phyloP scores from a whole-genome alignment of 2,329 filamentous ascomycete species.

The Epichloe hybrida region DNA sequence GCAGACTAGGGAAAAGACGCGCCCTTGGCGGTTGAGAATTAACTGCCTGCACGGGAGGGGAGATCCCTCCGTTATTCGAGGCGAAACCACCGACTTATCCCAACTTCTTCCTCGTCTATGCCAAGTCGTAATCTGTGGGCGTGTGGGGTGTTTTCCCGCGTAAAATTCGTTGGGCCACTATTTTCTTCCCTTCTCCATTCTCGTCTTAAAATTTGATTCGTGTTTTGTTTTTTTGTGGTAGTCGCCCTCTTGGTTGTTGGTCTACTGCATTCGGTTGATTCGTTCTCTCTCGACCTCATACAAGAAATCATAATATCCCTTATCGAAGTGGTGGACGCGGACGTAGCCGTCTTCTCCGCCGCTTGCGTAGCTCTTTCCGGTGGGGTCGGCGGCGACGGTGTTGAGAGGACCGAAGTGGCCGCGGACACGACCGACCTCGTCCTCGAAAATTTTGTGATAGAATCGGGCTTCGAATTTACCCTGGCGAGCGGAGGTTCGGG shows the following conservation, averaged over 20 bases:
- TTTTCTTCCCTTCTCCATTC: background rate
- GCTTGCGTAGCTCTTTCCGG: conserved; percentile 83
- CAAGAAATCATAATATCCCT: conserved; percentile 95
- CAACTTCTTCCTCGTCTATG: background rate
- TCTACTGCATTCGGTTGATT: conserved; percentile 30
- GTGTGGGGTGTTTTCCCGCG: background rate
- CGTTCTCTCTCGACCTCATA: conserved; percentile 95
- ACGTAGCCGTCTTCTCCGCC: conserved; percentile 98
- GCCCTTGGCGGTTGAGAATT: background rate
- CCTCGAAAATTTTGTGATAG: conserved; percentile 99
- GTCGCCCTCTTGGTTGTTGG: background rate
- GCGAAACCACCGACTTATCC: background rate
- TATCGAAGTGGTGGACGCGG: conserved; percentile 95
- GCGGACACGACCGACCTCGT: conserved; percentile 93
- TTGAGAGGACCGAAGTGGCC: conserved; percentile 96
- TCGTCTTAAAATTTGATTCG: background rate
- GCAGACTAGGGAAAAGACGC: conserved; percentile 22
- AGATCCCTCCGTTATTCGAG: background rate
- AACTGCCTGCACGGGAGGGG: background rate
- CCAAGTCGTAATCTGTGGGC: background rate
- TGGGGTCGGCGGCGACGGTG: conserved; percentile 87
- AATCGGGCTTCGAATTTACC: conserved; percentile 99
- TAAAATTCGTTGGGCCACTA: background rate
- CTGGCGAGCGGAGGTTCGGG: conserved; percentile 82
- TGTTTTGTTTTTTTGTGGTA: background rate